Base-by-base conservation (phyloP, 257 asterid genomes). In the Anisodus tanguticus region DNA sequence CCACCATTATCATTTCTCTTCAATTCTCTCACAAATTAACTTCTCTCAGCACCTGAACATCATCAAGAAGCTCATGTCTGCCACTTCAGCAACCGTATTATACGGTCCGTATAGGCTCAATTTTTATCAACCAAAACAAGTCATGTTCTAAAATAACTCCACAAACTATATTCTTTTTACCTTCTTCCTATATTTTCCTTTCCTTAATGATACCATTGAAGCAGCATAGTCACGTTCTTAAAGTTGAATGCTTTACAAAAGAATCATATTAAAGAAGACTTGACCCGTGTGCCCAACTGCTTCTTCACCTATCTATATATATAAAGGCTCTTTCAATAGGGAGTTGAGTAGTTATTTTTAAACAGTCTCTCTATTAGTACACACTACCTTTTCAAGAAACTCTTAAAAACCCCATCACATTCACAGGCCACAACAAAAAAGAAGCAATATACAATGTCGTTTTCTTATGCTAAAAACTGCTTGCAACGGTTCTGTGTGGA, bases 401-500 rank as follows among this genome's bases (percentile, higher is more conserved):
- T 79, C 13, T 0, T 62, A 49, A 84, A 39, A 9, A 31, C 86
- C 31, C 79, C 43, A 31, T 26, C 70, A 31, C 41, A 63, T 17
- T 59, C 66, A 59, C 31, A 59, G 11, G 35, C 11, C 60, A 17
- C 11, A 59, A 1, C 31, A 72, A n/a, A n/a, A 9, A 49, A 82
- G n/a, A 15, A 47, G 80, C 17, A 45, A 41, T 45, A 26, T 45
- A 51, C 11, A 85, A 93, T 94, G 98, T 55, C 92, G 26, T 78
- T 86, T 72, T 87, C 92, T 4, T 90, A 58, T 81, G 84, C 93
- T 12, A 91, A 89, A 37, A 90, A 87, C 88, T 94, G 64, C n/a
- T 54, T 77, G 12, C 47, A 77, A 77, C 66, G 64, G 16, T 77
- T 77, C 63, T 77, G 82, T 31, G 82, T 77, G 31, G 82, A 77